Evolutionary conservation across 352 stramenopile species (phyloP), one percentile per base, ranked within the genome.

Genomic region (Pythium pectinolyticum): DNA sequence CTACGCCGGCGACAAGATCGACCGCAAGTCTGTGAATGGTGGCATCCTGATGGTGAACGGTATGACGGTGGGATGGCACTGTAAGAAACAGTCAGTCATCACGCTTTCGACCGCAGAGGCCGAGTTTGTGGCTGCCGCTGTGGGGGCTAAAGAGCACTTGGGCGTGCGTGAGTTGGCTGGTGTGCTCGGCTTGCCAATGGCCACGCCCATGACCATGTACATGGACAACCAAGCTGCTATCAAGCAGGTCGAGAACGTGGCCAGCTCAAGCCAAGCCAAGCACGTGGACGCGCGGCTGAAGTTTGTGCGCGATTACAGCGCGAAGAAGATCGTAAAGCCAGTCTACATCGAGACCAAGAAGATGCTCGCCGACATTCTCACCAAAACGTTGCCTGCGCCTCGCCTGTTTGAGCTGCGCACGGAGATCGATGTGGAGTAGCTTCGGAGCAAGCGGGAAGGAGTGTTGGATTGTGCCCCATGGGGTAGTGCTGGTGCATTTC

Each of bases 11-110:
- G 58, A 72, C 41, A 65, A 67, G 15, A 17, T 2, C n/a, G 70
- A 74, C 22, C 20, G 61, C 0, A 77, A 64, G 35, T 74, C 70
- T 0, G 47, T 72, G 1, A 72, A 48, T 3, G 61, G 57, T 19
- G 51, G 32, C 3, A 47, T 73, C 0, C 0, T 72, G 5, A 14
- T 22, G 2, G 12, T 69, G 2, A 58, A 67, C 28, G 66, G 66
- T 0, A 72, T 69, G 43, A 3, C 53, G 3, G 39, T 49, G 15
- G 43, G 27, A 12, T 64, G 57, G 57, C n/a, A 43, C 0, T 72
- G 58, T 45, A 59, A 53, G 15, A 77, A 71, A n/a, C 66, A 72
- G 25, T 25, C 43, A 10, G 50, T 34, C 15, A 24, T 58, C 20
- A 24, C 35, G 5, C 17, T 48, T 32, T 48, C 51, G 12, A 58